Conservation (phyloP, 1,284 basidiomycete species). For the Cryptococcus wingfieldii region DNA sequence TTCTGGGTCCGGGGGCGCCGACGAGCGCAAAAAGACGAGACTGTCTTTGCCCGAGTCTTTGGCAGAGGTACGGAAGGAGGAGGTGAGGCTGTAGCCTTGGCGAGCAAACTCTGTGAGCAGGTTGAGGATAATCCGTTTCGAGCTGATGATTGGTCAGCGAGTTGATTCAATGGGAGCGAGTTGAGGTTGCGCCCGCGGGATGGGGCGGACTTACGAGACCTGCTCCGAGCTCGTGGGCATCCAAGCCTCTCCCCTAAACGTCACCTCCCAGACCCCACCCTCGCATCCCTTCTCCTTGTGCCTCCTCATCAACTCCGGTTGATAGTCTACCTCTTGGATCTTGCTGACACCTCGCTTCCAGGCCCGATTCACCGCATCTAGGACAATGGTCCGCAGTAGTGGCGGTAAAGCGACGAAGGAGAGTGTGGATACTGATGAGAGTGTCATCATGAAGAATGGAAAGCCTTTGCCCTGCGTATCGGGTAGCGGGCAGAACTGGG, state of each 20-base stretch:
- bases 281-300: slow-evolving; percentile 43
- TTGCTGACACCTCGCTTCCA: slow-evolving; percentile 37
- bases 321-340: slow-evolving; percentile 36
- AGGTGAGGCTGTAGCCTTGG: slow-evolving; percentile 33
- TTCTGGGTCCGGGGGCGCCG: slow-evolving; percentile 37
- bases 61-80: slow-evolving; percentile 39
- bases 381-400: slow-evolving; percentile 24
- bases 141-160: slow-evolving; percentile 16
- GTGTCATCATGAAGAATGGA: slow-evolving; percentile 42
- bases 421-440: slow-evolving; percentile 37
- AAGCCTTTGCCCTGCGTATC: slow-evolving; percentile 18
- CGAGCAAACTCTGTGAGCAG: slow-evolving; percentile 38
- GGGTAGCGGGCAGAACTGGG: slow-evolving; percentile 36
- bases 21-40: slow-evolving; percentile 29
- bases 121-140: slow-evolving; percentile 43
- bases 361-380: slow-evolving; percentile 33
- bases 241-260: slow-evolving; percentile 39
- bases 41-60: slow-evolving; percentile 48
- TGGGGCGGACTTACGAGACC: slow-evolving; percentile 35
- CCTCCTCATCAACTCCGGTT: slow-evolving; percentile 37
- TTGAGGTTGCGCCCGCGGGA: not conserved
- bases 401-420: slow-evolving; percentile 41
- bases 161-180: not conserved
- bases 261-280: slow-evolving; percentile 45
- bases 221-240: slow-evolving; percentile 37